Evolutionary conservation across 495 filamentous ascomycete species (phyloP), one percentile per base, ranked within the genome.

Genomic region (Penicillium taxi): DNA sequence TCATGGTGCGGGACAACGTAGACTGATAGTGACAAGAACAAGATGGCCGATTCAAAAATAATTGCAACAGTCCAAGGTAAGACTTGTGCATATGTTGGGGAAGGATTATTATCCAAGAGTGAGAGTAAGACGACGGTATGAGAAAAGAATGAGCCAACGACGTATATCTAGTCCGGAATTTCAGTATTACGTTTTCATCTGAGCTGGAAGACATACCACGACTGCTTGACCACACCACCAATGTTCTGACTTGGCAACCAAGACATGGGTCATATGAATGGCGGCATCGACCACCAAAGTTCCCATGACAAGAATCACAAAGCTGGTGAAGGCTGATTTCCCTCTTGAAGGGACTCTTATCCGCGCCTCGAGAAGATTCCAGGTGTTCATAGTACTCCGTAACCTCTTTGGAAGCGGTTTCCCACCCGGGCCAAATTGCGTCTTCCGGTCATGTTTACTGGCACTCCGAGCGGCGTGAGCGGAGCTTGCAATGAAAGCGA

Each of bases 161-260:
- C 55, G 52, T 86, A 89, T 46, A 90, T 82, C 86, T 33, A 13
- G 31, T 4, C 11, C 14, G 9, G 5, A 28, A 22, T 89, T 17
- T 1, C 6, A 23, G 22, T 18, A 17, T 24, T n/a, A 35, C n/a
- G 30, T 19, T 14, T 13, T 19, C 17, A 21, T 18, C n/a, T 30
- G 13, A 30, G 11, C 5, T 12, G 13, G n/a, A 49, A 32, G 8
- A 69, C 82, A 63, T 76, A 95, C 87, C 53, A 80, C 80, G 35
- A 77, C 74, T 20, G 82, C 66, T 58, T 93, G 74, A 18, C 83
- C 84, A 53, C 84, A 88, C 88, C 87, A 94, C 86, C 87, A 94
- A 15, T 74, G 65, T 42, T 81, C 64, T 16, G 79, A 63, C 26
- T 66, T 65, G 36, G 69, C 55, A 8, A 70, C 45, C 29, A 90